Evolutionary conservation across 2,329 filamentous ascomycete genomes (phyloP), one percentile per base, ranked within the genome.

Genomic region (Colletotrichum salicis): DNA sequence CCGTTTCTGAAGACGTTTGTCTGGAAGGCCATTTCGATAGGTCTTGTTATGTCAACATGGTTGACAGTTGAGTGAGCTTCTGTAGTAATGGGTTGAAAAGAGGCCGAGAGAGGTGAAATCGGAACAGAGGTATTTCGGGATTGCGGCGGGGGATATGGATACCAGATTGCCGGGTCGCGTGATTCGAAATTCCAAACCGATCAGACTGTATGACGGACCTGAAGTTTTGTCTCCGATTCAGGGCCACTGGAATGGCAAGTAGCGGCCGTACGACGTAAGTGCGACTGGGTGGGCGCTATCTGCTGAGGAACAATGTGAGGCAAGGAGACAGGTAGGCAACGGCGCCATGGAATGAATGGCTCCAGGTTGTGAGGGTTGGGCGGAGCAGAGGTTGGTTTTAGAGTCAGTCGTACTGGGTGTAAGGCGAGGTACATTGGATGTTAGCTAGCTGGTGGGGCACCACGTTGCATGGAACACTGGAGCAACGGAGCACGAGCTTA

Each of bases 1-100:
- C 88, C 88, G 76, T 88, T 82, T 72, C 86, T 83, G 29, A 89
- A 77, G 72, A 89, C 83, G 73, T 84, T 88, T 45, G 86, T 87
- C 76, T 90, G 87, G 70, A 90, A 84, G 65, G 70, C 70, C 70
- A 72, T 72, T 41, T 71, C 52, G 41, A 57, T 15, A 33, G 29
- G 45, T 48, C 41, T 54, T 67, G 41, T 54, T 66, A 72, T 29
- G 59, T 61, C 31, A 45, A 60, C 67, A 70, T 72, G 70, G 51
- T 48, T 67, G 61, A 37, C 51, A 11, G 48, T 57, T 58, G 35
- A 57, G 22, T 59, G 31, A 27, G 54, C 22, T 31, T 63, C 52
- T 29, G 27, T 22, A 33, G 22, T 33, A 35, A 37, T 3, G 12
- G 27, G 35, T 37, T 48, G 59, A 31, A 24, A n/a, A 22, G 24